Percentiles rank a stretch among this genome's conserved stretches.
Evolutionary conservation across 1,284 basidiomycete species (phyloP).

Genomic region (Ceratobasidium papillatum): DNA sequence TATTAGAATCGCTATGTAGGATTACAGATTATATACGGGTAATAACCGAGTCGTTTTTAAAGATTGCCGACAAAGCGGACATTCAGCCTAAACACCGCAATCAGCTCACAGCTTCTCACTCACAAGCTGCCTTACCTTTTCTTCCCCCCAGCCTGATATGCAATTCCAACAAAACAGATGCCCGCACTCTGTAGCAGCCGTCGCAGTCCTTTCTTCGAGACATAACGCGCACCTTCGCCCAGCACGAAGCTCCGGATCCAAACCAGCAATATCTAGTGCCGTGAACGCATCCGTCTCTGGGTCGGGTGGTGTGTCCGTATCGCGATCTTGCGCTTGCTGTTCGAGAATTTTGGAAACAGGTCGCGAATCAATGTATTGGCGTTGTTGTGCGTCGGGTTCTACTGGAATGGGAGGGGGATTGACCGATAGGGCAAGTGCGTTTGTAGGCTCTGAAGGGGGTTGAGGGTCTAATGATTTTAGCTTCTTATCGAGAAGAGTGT

Average conservation of each 20-base stretch:
- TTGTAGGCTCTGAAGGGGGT: constrained; percentile 24
- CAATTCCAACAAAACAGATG: constrained; percentile 96
- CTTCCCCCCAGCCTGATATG: constrained; percentile 86
- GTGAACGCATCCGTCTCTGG: constrained; percentile 22
- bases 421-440: constrained; percentile 25
- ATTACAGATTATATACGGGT: constrained; percentile 84
- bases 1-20: background rate
- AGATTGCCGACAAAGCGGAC: constrained; percentile 85
- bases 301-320: constrained; percentile 22
- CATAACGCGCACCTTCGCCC: constrained; percentile 86
- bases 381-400: constrained; percentile 30
- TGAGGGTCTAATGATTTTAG: constrained; percentile 15
- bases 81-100: constrained; percentile 71
- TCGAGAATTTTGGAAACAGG: constrained; percentile 25
- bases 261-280: constrained; percentile 44
- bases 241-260: constrained; percentile 55
- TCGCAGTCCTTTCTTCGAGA: constrained; percentile 80
- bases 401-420: constrained; percentile 16
- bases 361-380: constrained; percentile 38
- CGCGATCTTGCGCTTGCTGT: constrained; percentile 19
- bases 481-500: constrained; percentile 37
- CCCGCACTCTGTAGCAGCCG: constrained; percentile 91
- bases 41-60: constrained; percentile 76
- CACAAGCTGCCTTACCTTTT: constrained; percentile 64
- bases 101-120: constrained; percentile 72